Evolutionary conservation across 1,284 basidiomycete species (phyloP), one percentile per base, ranked within the genome.

Genomic region (Cystobasidiaceae sp.): DNA sequence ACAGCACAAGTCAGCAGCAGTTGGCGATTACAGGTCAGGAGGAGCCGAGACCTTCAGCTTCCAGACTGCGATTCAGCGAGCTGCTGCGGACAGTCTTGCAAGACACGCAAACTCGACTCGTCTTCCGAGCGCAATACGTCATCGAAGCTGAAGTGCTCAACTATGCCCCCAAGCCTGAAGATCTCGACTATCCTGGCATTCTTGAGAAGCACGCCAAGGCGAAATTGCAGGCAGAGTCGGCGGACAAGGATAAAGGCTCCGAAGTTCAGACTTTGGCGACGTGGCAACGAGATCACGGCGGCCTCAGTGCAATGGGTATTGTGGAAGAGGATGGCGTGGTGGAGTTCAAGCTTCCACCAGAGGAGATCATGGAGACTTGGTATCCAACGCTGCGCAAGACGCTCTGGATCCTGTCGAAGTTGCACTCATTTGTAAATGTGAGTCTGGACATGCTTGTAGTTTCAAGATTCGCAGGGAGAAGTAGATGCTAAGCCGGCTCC

Each of bases 41-140:
- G 8, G 6, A 11, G 13, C 23, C 17, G 5, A 23, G 19, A 17
- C 34, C 58, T 1, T 7, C 33, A 4, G 27, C 37, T 2, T 27
- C 25, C 27, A 49, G 56, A 4, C 55, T 74, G 2, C 41, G 67
- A 17, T 74, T 74, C 65, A 66, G 67, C 46, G 27, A 55, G 57
- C 79, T 96, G 5, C 78, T 96, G 43, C 84, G 88, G 73, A 90
- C 92, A 84, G 87, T 96, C 1, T 78, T 94, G 23, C 91, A 94
- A 76, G 93, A 96, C 74, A 90, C 91, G 1, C 93, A 96, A 79
- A 96, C 93, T 5, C 80, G 91, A 57, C 77, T 96, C 55, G 90
- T 96, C 71, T 96, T 96, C 81, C 88, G 93, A 74, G 92, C 92
- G 7, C 92, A 96, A 77, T 83, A 89, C 0, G 82, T 94, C 51